Percentiles rank a stretch among this genome's conserved stretches.
Evolutionary conservation across 1,139 yeast genomes (phyloP).

Genomic region (Lodderomyces parapsilosis): DNA sequence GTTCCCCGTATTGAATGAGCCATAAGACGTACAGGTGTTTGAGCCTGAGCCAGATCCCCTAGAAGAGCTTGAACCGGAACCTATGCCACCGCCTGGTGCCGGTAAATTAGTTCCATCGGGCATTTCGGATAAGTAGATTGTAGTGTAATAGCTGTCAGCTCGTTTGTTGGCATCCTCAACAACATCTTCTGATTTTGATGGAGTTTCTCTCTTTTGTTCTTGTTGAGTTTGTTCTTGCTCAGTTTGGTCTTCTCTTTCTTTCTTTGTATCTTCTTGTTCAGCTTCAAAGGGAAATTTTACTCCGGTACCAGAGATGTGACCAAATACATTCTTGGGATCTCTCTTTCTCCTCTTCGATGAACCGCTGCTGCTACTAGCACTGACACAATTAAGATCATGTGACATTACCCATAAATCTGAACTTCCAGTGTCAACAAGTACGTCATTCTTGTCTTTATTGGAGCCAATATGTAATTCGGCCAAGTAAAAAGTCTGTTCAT

Average conservation of each 20-base stretch:
- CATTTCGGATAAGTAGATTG: constrained; percentile 8
- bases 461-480: constrained; percentile 40
- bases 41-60: constrained; percentile 22
- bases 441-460: constrained; percentile 27
- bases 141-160: constrained; percentile 5
- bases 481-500: constrained; percentile 49
- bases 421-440: constrained; percentile 46
- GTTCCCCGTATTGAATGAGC: constrained; percentile 37
- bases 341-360: background rate
- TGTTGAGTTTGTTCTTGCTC: background rate
- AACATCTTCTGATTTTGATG: constrained; percentile 4
- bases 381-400: constrained; percentile 27
- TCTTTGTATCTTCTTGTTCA: constrained; percentile 1
- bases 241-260: background rate
- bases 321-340: constrained; percentile 1
- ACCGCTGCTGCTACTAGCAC: background rate
- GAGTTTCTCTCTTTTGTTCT: background rate
- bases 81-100: constrained; percentile 6
- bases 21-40: constrained; percentile 34
- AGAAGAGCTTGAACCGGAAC: constrained; percentile 9
- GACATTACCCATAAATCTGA: constrained; percentile 49
- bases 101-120: constrained; percentile 5
- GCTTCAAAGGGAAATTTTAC: constrained; percentile 5
- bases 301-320: constrained; percentile 8
- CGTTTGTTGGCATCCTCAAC: constrained; percentile 4